Evolutionary conservation across 441 rosid genomes (phyloP).

Genomic region (Francoa sonchifolia): DNA sequence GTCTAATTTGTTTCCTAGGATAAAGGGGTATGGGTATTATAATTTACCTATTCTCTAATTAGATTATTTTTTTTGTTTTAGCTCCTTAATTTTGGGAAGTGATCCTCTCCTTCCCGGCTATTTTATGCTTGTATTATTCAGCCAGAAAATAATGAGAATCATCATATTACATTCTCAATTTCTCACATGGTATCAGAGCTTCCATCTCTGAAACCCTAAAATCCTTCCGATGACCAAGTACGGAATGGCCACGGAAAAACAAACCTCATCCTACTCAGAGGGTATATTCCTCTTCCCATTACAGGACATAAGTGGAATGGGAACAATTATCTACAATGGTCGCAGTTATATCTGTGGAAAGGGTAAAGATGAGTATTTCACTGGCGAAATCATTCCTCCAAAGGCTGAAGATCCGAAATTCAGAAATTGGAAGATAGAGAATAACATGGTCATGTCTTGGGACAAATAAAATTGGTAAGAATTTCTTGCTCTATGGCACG

Average conservation of each 20-base stretch:
- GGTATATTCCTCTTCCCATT: not conserved
- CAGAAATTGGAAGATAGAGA: not conserved
- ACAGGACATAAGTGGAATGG: too few species aligned
- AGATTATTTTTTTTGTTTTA: too few species aligned
- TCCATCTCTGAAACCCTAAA: not conserved
- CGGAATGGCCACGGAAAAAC: not conserved
- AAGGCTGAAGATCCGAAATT: not conserved
- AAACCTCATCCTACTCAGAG: too few species aligned
- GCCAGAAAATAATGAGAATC: not conserved
- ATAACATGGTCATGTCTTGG: not conserved
- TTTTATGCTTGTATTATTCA: not conserved
- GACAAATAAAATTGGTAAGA: too few species aligned
- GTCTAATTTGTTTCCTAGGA: too few species aligned
- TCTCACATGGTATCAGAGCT: not conserved
- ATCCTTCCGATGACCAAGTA: not conserved
- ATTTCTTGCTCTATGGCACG: not conserved
- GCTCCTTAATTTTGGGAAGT: not conserved
- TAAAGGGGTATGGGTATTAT: too few species aligned
- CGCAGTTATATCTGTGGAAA: not conserved
- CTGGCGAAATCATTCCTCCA: not conserved
- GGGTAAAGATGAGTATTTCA: not conserved
- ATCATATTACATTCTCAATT: too few species aligned
- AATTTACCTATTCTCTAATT: too few species aligned
- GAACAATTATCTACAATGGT: too few species aligned
- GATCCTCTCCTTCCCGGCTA: not conserved